A percentile compares a stretch with the other conserved stretches of the same genome.
Conservation (phyloP, 371 early-diverging fungal genomes). For the Haplosporangium sp. region DNA sequence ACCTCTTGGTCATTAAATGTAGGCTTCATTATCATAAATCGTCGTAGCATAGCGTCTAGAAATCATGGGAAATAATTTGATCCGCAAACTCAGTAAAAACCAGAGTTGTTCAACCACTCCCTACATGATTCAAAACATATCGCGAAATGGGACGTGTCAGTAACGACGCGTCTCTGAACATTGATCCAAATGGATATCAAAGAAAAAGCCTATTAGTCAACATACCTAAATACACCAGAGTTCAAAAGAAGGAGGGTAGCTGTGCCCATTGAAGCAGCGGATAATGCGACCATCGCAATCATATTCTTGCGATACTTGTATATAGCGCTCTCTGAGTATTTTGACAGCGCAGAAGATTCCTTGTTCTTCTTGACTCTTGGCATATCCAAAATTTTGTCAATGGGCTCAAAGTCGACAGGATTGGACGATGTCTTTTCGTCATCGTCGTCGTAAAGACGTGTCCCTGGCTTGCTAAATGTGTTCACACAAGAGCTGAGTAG, state of each 20-base stretch:
- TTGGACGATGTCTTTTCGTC: conserved; percentile 16
- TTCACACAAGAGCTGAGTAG: conserved; percentile 30
- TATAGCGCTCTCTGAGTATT: conserved; percentile 12
- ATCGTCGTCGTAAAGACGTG: conserved; percentile 25
- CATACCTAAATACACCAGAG: conserved; percentile 54
- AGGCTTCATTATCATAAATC: conserved; percentile 3
- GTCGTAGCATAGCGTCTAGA: background rate
- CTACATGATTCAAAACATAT: background rate
- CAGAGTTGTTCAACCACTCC: conserved; percentile 36
- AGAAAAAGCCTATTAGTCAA: background rate
- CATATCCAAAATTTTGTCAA: conserved; percentile 36
- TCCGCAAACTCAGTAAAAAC: conserved; percentile 14
- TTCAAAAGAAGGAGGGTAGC: conserved; percentile 56
- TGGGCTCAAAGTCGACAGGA: conserved; percentile 32
- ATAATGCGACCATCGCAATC: conserved; percentile 53
- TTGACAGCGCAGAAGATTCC: conserved; percentile 24
- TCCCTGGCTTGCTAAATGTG: conserved; percentile 33
- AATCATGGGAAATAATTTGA: background rate
- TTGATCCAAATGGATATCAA: background rate
- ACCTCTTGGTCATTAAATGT: background rate
- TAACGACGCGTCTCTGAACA: background rate
- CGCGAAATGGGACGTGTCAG: background rate
- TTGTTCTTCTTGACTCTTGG: conserved; percentile 36
- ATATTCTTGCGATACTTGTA: conserved; percentile 38
- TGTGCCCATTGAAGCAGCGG: conserved; percentile 58